These are phyloP conservation scores for Alternaria gaisen DNA, from an alignment of 2,329 filamentous ascomycete genomes.

Conservation along the genomic window DNA sequence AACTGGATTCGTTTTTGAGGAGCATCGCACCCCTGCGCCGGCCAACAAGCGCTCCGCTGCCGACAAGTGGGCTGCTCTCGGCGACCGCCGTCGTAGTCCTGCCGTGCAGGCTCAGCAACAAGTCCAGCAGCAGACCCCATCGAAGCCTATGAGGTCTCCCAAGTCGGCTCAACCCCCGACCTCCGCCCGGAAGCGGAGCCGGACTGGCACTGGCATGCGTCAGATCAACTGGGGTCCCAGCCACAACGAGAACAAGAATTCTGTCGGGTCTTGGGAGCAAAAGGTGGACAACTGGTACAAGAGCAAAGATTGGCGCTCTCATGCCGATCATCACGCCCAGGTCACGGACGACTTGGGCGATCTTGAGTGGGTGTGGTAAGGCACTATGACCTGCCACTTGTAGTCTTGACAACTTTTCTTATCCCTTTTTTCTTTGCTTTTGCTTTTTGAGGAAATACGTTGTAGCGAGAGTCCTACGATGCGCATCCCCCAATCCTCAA, in stretches of 20 bases:
- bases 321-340: slow-evolving; percentile 43
- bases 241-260: slow-evolving; percentile 43
- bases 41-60: slow-evolving; percentile 69
- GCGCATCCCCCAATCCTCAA: slow-evolving; percentile 16
- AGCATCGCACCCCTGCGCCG: slow-evolving; percentile 54
- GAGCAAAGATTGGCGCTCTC: slow-evolving; percentile 61
- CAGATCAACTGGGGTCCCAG: slow-evolving; percentile 48
- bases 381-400: slow-evolving; percentile 70
- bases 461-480: slow-evolving; percentile 38
- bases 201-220: slow-evolving; percentile 50
- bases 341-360: slow-evolving; percentile 74
- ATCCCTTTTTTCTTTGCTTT: slow-evolving; percentile 45
- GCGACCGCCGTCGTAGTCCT: slow-evolving; percentile 79
- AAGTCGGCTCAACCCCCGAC: slow-evolving; percentile 46
- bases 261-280: slow-evolving; percentile 45
- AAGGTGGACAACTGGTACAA: slow-evolving; percentile 54
- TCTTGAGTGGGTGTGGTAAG: slow-evolving; percentile 93
- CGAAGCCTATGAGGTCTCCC: slow-evolving; percentile 51
- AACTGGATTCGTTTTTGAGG: slow-evolving; percentile 78
- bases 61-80: slow-evolving; percentile 91
- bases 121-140: slow-evolving; percentile 48
- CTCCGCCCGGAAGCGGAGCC: slow-evolving; percentile 52
- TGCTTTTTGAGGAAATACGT: slow-evolving; percentile 25
- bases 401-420: slow-evolving; percentile 58
- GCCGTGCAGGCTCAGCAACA: slow-evolving; percentile 54